Conservation (phyloP, 805 yeast species). For the Ogataea paradorogensis region DNA sequence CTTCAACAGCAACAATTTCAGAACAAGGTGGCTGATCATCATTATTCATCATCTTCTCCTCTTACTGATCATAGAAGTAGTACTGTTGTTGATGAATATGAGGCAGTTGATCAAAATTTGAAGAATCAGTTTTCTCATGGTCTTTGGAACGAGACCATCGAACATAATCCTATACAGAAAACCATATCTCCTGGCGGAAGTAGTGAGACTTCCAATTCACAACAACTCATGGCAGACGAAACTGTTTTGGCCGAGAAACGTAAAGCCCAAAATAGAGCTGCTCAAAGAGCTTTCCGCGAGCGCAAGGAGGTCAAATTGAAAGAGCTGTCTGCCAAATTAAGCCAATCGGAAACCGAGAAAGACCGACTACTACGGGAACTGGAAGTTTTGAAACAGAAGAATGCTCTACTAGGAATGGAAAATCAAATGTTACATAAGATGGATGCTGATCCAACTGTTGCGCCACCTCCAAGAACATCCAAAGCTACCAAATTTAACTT, state of each 20-base stretch:
- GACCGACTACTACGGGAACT: slow-evolving; percentile 40
- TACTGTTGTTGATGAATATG: slow-evolving; percentile 4
- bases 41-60: slow-evolving; percentile 6
- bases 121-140: slow-evolving; percentile 1
- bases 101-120: slow-evolving; percentile 1
- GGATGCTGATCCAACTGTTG: background rate
- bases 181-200: slow-evolving; percentile 2
- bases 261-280: slow-evolving; percentile 81
- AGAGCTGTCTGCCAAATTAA: slow-evolving; percentile 60
- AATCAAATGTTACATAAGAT: slow-evolving; percentile 50
- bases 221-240: slow-evolving; percentile 25
- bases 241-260: slow-evolving; percentile 50
- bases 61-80: slow-evolving; percentile 2
- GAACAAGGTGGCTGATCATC: slow-evolving; percentile 2
- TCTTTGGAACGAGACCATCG: slow-evolving; percentile 3
- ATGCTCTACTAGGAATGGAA: slow-evolving; percentile 57
- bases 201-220: slow-evolving; percentile 4
- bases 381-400: slow-evolving; percentile 46
- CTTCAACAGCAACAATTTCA: slow-evolving; percentile 18
- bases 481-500: slow-evolving; percentile 17
- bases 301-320: slow-evolving; percentile 71
- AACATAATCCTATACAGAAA: background rate
- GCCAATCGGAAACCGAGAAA: slow-evolving; percentile 49
- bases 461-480: background rate
- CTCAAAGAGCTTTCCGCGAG: slow-evolving; percentile 84